Evolutionary conservation across 331 rosid species (phyloP), one percentile per base, ranked within the genome.

Genomic region (Phaseolus coccineus): DNA sequence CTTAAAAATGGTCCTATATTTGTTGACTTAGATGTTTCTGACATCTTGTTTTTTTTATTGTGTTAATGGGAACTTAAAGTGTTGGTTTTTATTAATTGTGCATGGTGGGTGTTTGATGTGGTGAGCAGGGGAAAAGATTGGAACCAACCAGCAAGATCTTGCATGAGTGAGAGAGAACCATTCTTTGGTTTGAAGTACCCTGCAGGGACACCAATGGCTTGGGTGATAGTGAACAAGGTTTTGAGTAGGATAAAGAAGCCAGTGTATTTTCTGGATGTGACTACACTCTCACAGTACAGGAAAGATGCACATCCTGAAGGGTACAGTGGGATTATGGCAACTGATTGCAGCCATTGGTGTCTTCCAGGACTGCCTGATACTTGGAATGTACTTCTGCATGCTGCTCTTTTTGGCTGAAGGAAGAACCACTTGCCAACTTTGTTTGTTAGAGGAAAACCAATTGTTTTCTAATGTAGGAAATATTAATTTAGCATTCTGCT

Each of bases 271-370:
- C 86, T 95, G 2, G 99, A 95, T 71, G 92, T 95, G 4, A 93
- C 99, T 2, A 76, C 80, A 0, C 81, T 93, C 1, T 95, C 99
- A 14, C 99, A 95, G 57, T 82, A 81, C 42, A 57, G 99, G 4
- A 95, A 93, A 80, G 99, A 95, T n/a, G 98, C 89, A 11, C 99
- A 95, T 79, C 99, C 99, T 6, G 90, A 92, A 4, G 89, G 81
- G 0, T 95, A 89, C 6, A 90, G 98, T 73, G 93, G 97, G 2
- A 80, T 85, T 35, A 4, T 84, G 64, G 67, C 87, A 10, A 88
- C 82, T 1, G 99, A 95, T 76, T 95, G 99, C 62, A 95, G 99
- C 78, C 99, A 95, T 7, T 95, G 99, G 99, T 95, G 99, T 68
- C 98, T 95, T 56, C 99, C 99, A 0, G 99, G 99, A 0, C 80